Evolutionary conservation across 139 green algal genomes (phyloP).

Genomic region (Chlamydomonas urium): DNA sequence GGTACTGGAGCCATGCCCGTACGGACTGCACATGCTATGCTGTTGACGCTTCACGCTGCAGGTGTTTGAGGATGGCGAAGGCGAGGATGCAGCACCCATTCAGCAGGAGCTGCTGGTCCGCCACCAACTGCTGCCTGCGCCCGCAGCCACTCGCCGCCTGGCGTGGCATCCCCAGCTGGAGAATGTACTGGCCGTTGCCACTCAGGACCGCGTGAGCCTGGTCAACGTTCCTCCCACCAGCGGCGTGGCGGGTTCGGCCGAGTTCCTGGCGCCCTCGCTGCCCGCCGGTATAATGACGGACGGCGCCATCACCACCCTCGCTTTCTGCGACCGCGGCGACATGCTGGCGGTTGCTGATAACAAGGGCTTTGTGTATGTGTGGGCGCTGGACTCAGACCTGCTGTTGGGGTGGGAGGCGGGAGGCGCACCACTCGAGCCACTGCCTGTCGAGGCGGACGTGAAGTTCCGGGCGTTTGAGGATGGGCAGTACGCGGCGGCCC

Average conservation of each 20-base stretch:
- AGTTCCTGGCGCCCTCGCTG: neutral
- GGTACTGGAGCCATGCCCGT: too few species aligned
- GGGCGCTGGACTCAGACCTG: slow-evolving; percentile 27
- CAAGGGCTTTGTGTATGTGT: slow-evolving; percentile 40
- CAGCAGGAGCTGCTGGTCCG: slow-evolving; percentile 22
- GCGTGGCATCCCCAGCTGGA: slow-evolving; percentile 44
- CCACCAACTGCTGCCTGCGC: slow-evolving; percentile 10
- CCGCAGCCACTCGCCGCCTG: neutral
- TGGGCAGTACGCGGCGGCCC: neutral
- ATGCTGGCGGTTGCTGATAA: slow-evolving; percentile 49
- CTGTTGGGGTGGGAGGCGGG: neutral
- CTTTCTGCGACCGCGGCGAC: slow-evolving; percentile 42
- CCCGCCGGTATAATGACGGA: slow-evolving; percentile 9
- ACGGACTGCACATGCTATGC: too few species aligned
- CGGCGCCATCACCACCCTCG: slow-evolving; percentile 30
- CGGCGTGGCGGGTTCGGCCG: neutral
- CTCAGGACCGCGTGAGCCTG: slow-evolving; percentile 7
- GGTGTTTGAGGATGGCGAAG: slow-evolving; percentile 5
- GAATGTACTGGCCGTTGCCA: slow-evolving; percentile 45
- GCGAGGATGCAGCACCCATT: neutral
- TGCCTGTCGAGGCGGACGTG: slow-evolving; percentile 2
- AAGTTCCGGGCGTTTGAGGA: slow-evolving; percentile 18
- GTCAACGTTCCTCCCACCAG: slow-evolving; percentile 3
- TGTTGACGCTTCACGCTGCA: neutral
- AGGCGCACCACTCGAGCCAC: neutral